Percentiles rank a stretch among this genome's conserved stretches.
These are phyloP conservation scores for Podaxis sp. DNA, from an alignment of 768 basidiomycete species.

Conservation along the genomic window DNA sequence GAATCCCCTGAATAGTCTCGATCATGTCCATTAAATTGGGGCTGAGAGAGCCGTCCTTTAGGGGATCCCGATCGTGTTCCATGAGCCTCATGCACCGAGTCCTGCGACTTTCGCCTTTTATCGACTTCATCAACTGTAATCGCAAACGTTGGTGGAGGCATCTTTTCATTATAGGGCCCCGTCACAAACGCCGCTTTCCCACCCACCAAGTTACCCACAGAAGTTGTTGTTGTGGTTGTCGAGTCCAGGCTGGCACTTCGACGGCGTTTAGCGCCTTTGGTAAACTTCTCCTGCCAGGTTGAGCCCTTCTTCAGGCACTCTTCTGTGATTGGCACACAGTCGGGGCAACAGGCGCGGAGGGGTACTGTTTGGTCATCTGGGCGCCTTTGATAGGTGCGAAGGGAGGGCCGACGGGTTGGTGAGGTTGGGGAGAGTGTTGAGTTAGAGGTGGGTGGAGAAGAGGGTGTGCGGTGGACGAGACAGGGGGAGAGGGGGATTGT, in stretches of 20 bases:
- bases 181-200: conserved; percentile 3
- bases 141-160: conserved; percentile 28
- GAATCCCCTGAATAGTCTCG: conserved; percentile 16
- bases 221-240: background rate
- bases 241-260: conserved; percentile 45
- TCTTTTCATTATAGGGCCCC: background rate
- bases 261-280: conserved; percentile 59
- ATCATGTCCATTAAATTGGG: conserved; percentile 2
- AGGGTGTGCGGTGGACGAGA: conserved; percentile 45
- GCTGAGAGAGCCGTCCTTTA: background rate
- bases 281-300: conserved; percentile 63
- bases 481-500: conserved; percentile 46
- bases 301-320: conserved; percentile 53
- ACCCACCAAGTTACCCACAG: background rate
- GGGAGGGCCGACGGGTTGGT: conserved; percentile 29
- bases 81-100: conserved; percentile 18
- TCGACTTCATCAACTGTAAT: conserved; percentile 68
- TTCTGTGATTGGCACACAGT: conserved; percentile 62
- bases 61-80: background rate
- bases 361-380: conserved; percentile 55
- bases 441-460: conserved; percentile 21
- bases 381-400: conserved; percentile 34
- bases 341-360: conserved; percentile 67
- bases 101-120: conserved; percentile 49
- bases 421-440: conserved; percentile 11